Base-by-base conservation (phyloP, 441 rosid species). In the California macrophylla region DNA sequence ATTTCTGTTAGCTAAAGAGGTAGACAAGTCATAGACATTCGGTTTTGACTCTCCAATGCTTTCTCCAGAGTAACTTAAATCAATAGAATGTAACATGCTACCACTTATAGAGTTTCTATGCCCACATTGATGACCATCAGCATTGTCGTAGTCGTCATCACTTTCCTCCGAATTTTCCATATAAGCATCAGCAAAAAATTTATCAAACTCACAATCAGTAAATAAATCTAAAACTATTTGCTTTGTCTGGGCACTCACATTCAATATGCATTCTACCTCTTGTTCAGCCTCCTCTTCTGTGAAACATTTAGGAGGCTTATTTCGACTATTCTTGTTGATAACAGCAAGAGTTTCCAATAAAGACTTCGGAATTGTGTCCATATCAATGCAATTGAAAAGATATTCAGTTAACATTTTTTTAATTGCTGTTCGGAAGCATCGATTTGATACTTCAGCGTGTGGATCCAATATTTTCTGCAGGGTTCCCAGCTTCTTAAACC, bases 331-430 rank as follows among this genome's bases (percentile, higher is more conserved):
- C 71, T 79, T 69, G 75, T 88, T 93, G 71, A 93, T 72, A 71
- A 84, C 58, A 66, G 87, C 80, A 75, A 93, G 89, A 77, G 82
- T 84, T 69, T 91, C 77, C 64, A 70, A 65, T 56, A 93, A 80
- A 72, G 90, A 85, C 64, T 80, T 76, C 4, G 96, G 96, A 72
- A 89, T 75, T 23, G 71, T 34, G 67, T 80, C 82, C 83, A 89
- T 79, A 68, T 88, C 91, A 82, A 77, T 65, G 72, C 91, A 87
- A 82, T 89, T 87, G 72, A 85, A 89, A 63, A 93, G 92, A 84
- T 85, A 88, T 30, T 83, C 89, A 18, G 77, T 81, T 50, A 93
- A 72, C 82, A 87, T 60, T 68, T 82, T 83, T 69, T 72, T 87
- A 15, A 88, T 73, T 18, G 90, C 82, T 69, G 85, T 80, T 69